Evolutionary conservation across 1,139 yeast genomes (phyloP).

Genomic region (Petasospora rhodanensis): DNA sequence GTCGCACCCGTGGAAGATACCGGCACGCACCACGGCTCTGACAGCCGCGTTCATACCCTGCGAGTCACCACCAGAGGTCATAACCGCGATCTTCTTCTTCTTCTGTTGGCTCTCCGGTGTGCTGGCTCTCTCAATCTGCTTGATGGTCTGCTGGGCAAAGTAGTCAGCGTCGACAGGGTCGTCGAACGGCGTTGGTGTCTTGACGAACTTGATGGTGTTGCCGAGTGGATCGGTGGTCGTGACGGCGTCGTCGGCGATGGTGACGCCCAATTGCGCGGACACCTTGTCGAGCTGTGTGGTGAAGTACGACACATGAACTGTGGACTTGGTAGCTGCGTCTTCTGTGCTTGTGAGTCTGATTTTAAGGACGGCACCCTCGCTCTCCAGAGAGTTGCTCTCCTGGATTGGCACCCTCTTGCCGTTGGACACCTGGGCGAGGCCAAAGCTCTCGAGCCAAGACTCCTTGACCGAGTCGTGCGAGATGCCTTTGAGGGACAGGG

Average conservation of each 20-base stretch:
- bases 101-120: conserved; percentile 9
- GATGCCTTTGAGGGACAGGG: conserved; percentile 42
- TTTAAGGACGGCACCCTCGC: conserved; percentile 59
- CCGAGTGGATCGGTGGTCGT: conserved; percentile 53
- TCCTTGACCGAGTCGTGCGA: conserved; percentile 63
- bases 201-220: conserved; percentile 43
- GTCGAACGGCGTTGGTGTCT: conserved; percentile 30
- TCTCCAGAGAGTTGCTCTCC: conserved; percentile 39
- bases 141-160: conserved; percentile 21
- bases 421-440: conserved; percentile 46
- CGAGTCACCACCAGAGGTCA: conserved; percentile 88
- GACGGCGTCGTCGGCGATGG: conserved; percentile 25
- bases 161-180: conserved; percentile 32
- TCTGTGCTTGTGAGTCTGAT: conserved; percentile 47
- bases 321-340: too few relatives aligned
- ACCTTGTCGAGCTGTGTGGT: conserved; percentile 43
- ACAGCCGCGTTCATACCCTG: conserved; percentile 86
- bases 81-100: conserved; percentile 64
- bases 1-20: conserved; percentile 66
- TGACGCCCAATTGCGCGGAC: conserved; percentile 30
- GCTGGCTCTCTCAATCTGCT: neutral
- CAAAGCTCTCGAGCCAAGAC: conserved; percentile 68
- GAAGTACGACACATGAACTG: conserved; percentile 48
- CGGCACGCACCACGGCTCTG: conserved; percentile 73
- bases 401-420: conserved; percentile 56